Percentiles rank a stretch among this genome's conserved stretches.
Evolutionary conservation across 129 eudicot genomes (phyloP).

Genomic region (Gnaphalium uliginosum): DNA sequence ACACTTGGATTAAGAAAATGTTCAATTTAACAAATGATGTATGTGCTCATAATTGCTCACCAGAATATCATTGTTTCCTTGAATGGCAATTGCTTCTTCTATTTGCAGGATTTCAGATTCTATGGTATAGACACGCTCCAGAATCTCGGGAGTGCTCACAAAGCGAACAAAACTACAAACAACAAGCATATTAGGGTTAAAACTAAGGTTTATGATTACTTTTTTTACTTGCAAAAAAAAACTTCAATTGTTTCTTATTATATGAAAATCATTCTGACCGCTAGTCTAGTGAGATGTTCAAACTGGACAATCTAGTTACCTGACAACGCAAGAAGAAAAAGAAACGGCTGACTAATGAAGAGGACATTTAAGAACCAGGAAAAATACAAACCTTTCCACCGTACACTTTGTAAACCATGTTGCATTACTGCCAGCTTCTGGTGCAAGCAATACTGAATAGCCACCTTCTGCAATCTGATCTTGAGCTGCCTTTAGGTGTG

Average conservation of each 20-base stretch:
- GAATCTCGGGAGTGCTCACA: slow-evolving; percentile 95
- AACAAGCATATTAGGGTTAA: slow-evolving; percentile 24
- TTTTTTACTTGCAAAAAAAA: background rate
- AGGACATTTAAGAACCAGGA: background rate
- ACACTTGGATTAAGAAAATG: slow-evolving; percentile 1
- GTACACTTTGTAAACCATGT: slow-evolving; percentile 93
- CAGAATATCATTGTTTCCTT: slow-evolving; percentile 51
- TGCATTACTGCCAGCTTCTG: slow-evolving; percentile 49
- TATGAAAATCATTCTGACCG: background rate
- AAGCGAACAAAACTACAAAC: slow-evolving; percentile 86
- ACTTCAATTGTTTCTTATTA: background rate
- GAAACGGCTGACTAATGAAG: no score
- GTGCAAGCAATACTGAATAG: slow-evolving; percentile 84
- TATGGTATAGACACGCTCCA: slow-evolving; percentile 89
- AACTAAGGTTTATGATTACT: background rate
- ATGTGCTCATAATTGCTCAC: slow-evolving; percentile 19
- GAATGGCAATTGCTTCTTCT: slow-evolving; percentile 71
- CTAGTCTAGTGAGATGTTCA: no score
- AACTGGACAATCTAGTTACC: no score
- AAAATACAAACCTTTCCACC: slow-evolving; percentile 64
- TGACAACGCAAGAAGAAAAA: no score
- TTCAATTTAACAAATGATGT: background rate
- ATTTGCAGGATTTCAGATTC: slow-evolving; percentile 91
- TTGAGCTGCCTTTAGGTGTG: slow-evolving; percentile 83
- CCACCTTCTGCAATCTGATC: slow-evolving; percentile 95